Percentiles rank a stretch among this genome's conserved stretches.
Conservation (phyloP, 1,284 basidiomycete species). For the Mycosarcoma maydis region DNA sequence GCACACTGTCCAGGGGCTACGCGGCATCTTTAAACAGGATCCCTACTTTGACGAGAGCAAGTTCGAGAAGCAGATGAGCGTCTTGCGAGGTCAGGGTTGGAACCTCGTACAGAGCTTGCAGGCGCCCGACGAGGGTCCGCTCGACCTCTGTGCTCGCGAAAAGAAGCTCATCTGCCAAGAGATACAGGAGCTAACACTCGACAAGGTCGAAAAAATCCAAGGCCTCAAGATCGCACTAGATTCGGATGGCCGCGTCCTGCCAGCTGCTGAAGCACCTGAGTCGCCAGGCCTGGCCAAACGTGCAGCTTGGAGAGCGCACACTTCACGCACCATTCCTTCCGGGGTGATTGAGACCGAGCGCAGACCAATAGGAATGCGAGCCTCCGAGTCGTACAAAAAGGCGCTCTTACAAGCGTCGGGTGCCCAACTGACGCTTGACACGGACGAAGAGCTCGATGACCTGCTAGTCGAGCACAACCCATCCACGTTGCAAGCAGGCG, state of each 20-base stretch:
- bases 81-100: conserved; percentile 90
- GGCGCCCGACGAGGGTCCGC: conserved; percentile 73
- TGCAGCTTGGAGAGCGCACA: neutral
- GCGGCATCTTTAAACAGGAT: conserved; percentile 81
- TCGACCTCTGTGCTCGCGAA: conserved; percentile 63
- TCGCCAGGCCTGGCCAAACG: neutral
- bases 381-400: conserved; percentile 41
- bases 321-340: conserved; percentile 18
- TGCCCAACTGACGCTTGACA: neutral
- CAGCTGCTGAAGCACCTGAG: neutral
- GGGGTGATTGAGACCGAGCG: conserved; percentile 17
- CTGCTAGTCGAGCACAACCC: neutral
- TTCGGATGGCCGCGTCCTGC: conserved; percentile 7
- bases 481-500: neutral
- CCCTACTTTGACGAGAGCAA: conserved; percentile 71
- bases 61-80: conserved; percentile 80
- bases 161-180: conserved; percentile 59
- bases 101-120: conserved; percentile 85
- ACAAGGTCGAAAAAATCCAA: conserved; percentile 14
- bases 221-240: conserved; percentile 22
- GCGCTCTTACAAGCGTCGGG: conserved; percentile 31
- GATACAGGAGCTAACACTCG: conserved; percentile 11
- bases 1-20: conserved; percentile 80
- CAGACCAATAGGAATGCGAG: conserved; percentile 37
- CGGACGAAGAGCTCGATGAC: conserved; percentile 3